Evolutionary conservation across 1,284 basidiomycete species (phyloP).

Genomic region (Ganoderma leucocontextum): DNA sequence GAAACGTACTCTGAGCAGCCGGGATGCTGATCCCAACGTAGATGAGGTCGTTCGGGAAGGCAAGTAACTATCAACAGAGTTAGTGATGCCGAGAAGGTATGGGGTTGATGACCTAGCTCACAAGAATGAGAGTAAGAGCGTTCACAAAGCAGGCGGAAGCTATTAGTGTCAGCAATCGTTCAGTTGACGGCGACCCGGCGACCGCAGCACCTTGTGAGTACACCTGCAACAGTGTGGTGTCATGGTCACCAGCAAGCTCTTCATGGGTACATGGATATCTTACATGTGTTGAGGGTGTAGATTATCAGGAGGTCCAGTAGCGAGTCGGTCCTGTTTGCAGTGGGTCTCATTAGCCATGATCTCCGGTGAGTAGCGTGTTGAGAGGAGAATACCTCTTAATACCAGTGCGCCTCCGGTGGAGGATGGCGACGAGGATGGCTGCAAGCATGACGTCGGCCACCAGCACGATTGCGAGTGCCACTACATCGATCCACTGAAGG

Average conservation of each 20-base stretch:
- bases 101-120: background rate
- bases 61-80: background rate
- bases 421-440: background rate
- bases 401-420: background rate
- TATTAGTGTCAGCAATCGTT: background rate
- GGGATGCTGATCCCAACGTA: background rate
- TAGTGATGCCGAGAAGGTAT: background rate
- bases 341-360: background rate
- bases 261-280: background rate
- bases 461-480: background rate
- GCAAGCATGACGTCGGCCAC: background rate
- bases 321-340: background rate
- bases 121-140: background rate
- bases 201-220: background rate
- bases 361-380: background rate
- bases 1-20: slow-evolving; percentile 1
- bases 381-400: background rate
- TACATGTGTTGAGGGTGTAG: slow-evolving; percentile 1
- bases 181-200: background rate
- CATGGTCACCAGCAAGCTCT: background rate
- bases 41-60: background rate
- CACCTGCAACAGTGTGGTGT: background rate
- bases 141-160: background rate
- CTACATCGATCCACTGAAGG: background rate
- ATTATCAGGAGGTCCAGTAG: background rate